Evolutionary conservation across 768 basidiomycete genomes (phyloP), one percentile per base, ranked within the genome.

Genomic region (Mycena filopes): DNA sequence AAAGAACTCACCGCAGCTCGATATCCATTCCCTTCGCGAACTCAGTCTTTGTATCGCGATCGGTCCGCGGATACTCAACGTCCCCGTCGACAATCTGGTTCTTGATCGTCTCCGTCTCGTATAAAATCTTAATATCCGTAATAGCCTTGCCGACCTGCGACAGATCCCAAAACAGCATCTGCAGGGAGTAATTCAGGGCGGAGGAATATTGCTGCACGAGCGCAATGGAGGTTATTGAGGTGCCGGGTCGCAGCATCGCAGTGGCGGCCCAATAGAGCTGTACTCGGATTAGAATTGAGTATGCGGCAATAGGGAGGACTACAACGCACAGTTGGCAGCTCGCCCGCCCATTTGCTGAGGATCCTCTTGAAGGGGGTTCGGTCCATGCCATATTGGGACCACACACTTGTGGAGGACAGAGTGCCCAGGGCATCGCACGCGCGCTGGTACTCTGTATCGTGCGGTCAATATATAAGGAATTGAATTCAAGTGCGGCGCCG

Each of bases 191-290:
- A 7, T 71, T 69, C 42, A 78, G 57, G 11, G 68, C 71, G 11
- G 57, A 12, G 1, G 76, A 67, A 2, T 72, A 70, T 56, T 77
- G 72, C 45, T 74, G 67, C 0, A 78, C 67, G n/a, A 77, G 59
- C 21, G 77, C 78, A 9, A 78, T 70, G 46, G 77, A 74, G 20
- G 72, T 60, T 38, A 78, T 61, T 20, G 77, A 75, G 15, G 60
- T 70, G 5, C 71, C 68, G 13, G 78, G 78, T 26, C 23, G 38
- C 16, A 72, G 45, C 31, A 78, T 56, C 13, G 75, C 73, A 33
- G 70, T 57, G 21, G 72, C 59, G n/a, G 73, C 75, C 40, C 74
- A 73, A 56, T 75, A 78, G n/a, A 77, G 38, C 71, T 69, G 21
- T 10, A 25, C 38, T 13, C 3, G 8, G 15, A 49, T 4, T 25